Evolutionary conservation across 2,329 filamentous ascomycete genomes (phyloP), one percentile per base, ranked within the genome.

Genomic region (Lachnellula subtilissima): DNA sequence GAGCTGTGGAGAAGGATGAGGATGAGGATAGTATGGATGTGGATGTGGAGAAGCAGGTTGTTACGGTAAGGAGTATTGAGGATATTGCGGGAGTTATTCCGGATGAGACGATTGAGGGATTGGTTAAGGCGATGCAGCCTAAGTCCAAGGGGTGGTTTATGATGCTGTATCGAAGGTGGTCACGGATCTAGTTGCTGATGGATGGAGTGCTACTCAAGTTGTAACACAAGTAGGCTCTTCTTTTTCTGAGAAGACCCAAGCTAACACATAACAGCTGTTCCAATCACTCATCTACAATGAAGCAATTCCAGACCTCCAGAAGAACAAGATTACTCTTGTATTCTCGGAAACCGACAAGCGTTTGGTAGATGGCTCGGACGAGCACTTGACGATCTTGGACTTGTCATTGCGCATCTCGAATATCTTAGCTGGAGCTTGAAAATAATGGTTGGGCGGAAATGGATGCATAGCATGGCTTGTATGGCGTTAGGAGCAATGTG

Each of bases 11-110:
- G n/a, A 63, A 66, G 22, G 65, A 67, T 15, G 64, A 67, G 17
- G 73, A 73, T 15, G 79, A 75, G 48, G 72, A 77, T 63, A 70
- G 73, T 40, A 75, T 70, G 50, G 76, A 76, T 54, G 68, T 70
- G 4, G 72, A 74, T 28, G 84, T 82, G 53, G 79, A 83, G 43
- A 86, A 88, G 76, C 83, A 87, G 56, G 78, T 76, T 12, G 84
- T 97, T 48, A 93, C 91, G 0, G 81, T 92, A 39, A 84, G 83
- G 65, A 89, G 84, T 52, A 84, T 99, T 48, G 90, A 97, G 70
- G 94, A 99, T 66, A 99, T 99, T 70, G 93, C 94, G 0, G 94
- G 95, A 54, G 91, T 97, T 2, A 92, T 99, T 63, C 94, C 95
- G 0, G 80, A 86, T 14, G 65, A 71, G 11, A 89, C 91, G 1